phyloP scores from a whole-genome alignment of 2,329 filamentous ascomycete species.

The Botrytis hyacinthi region DNA sequence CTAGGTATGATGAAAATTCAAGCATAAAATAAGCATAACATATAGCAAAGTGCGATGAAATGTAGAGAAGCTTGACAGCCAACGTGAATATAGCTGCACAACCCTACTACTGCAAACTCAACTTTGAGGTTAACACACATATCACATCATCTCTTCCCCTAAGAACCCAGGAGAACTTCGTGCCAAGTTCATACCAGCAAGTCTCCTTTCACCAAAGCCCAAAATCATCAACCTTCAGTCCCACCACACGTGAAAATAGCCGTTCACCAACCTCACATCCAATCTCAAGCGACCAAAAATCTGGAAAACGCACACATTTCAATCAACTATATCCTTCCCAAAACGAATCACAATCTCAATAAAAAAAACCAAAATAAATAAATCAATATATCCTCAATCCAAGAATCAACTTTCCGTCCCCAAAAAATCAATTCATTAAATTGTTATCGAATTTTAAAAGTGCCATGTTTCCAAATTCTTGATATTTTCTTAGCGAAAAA shows the following conservation, averaged over 20 bases:
- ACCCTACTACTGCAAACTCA: not conserved
- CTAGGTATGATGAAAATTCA: not conserved
- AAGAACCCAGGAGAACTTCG: not conserved
- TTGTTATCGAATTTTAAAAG: not conserved
- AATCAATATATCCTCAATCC: fast-evolving
- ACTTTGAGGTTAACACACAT: not conserved
- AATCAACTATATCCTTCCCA: not conserved
- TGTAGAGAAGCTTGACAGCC: no score
- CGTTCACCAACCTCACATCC: not conserved
- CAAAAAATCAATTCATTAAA: not conserved
- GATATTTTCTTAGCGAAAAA: not conserved
- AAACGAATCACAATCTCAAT: fast-evolving
- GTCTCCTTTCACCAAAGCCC: not conserved
- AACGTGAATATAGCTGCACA: not conserved
- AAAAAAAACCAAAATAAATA: not conserved
- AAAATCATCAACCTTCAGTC: not conserved
- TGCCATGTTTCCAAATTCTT: not conserved
- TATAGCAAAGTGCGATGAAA: not conserved
- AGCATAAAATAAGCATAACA: not conserved
- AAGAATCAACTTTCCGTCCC: not conserved
- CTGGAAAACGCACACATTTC: not conserved
- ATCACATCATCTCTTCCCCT: not conserved
- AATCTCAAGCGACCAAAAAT: not conserved
- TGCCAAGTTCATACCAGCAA: not conserved
- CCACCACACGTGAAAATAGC: not conserved